These are phyloP conservation scores for Pseudonitzschia delicatissima DNA, from an alignment of 108 stramenopile species.

Conservation along the genomic window DNA sequence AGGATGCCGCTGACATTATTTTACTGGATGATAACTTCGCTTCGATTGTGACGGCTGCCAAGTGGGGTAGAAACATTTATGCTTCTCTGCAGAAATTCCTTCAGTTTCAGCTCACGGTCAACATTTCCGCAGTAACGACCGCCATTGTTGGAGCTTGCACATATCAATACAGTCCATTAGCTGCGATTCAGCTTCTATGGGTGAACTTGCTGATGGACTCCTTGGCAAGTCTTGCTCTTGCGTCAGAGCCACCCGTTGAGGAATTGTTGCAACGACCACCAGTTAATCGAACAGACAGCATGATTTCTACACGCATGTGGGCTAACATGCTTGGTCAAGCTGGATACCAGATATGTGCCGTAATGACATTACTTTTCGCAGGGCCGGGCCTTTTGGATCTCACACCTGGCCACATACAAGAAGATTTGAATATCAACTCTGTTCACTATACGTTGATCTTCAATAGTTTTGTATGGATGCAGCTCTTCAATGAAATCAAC, in stretches of 20 bases:
- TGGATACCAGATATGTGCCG: conserved; percentile 73
- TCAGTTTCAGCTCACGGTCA: conserved; percentile 97
- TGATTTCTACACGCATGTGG: conserved; percentile 87
- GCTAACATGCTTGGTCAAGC: conserved; percentile 92
- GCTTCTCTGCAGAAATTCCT: conserved; percentile 98
- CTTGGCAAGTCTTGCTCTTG: conserved; percentile 93
- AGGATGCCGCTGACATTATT: conserved; percentile 92
- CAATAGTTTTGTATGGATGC: conserved; percentile 97
- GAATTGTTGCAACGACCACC: conserved; percentile 78
- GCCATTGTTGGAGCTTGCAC: conserved; percentile 88
- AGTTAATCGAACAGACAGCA: conserved; percentile 68
- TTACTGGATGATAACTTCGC: conserved; percentile 96
- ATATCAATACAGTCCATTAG: conserved; percentile 86
- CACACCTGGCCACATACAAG: conserved; percentile 48
- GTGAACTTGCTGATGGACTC: conserved; percentile 99
- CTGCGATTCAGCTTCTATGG: conserved; percentile 97
- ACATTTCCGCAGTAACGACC: conserved; percentile 88
- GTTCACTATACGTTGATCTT: conserved; percentile 91
- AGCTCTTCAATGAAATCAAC: conserved; percentile 97
- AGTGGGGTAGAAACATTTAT: conserved; percentile 97
- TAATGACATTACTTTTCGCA: conserved; percentile 69
- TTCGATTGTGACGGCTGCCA: conserved; percentile 95
- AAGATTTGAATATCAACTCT: conserved; percentile 52
- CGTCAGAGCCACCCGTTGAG: conserved; percentile 90
- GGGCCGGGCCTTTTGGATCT: conserved; percentile 60